Evolutionary conservation across 2,329 filamentous ascomycete species (phyloP), one percentile per base, ranked within the genome.

Genomic region (Calonectria fujianensis): DNA sequence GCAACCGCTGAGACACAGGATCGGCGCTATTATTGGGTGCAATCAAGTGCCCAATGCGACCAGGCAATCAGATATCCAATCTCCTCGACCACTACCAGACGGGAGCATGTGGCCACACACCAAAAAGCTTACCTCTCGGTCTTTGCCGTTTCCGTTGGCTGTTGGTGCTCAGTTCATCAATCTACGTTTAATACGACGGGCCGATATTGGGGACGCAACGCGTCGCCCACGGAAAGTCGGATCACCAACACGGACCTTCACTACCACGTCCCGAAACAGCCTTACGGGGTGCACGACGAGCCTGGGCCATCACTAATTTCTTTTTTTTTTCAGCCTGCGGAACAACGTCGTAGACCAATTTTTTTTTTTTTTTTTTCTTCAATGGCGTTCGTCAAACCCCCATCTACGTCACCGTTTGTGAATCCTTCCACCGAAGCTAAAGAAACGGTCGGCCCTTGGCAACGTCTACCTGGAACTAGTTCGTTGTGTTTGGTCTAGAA

Each of bases 191-290:
- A 65, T 32, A 65, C 35, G 39, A 57, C 59, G 52, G 37, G 10
- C 50, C 39, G 41, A 68, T 50, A 41, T 39, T 35, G 52, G 29
- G 29, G 29, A 24, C 52, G 50, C 39, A 37, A 72, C 68, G 68
- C 68, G 68, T 70, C 41, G 68, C 48, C 54, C 32, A 27, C 68
- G 68, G 68, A 45, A 63, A 63, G 32, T 70, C 68, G 68, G 54
- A 63, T 70, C 32, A 64, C 57, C 45, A 35, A 37, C 57, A 45
- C 67, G 54, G 39, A 48, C 61, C 27, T n/a, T 27, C 24, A 20
- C 16, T 14, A 41, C 35, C 35, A 41, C 24, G 37, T 41, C 57
- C 57, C 57, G 57, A 63, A 63, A 63, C 57, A 63, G 57, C 57
- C 37, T 9, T 41, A 63, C 37, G 57, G 57, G 37, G 57, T 29